Evolutionary conservation across 2,329 filamentous ascomycete species (phyloP), one percentile per base, ranked within the genome.

Genomic region (Fusarium guadeloupense): DNA sequence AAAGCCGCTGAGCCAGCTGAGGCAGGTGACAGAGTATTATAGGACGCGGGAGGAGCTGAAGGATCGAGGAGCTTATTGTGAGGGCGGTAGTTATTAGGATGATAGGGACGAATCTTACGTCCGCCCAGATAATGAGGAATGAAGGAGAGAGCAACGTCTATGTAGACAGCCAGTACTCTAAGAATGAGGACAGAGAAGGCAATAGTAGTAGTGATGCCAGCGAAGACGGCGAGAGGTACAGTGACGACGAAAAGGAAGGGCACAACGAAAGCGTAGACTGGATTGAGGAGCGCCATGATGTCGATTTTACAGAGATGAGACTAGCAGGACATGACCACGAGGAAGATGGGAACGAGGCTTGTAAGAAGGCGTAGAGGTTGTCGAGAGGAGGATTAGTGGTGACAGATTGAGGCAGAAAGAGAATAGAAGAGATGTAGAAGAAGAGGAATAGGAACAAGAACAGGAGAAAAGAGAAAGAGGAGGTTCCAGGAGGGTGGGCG

Each of bases 231-330:
- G 47, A 90, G 80, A 9, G 88, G 88, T 12, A 89, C 75, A 19
- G 86, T 87, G 68, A 88, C 78, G 61, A 89, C 61, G 68, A 85
- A 80, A 62, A 90, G 77, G 67, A 89, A 80, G n/a, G 87, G 86
- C 45, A 89, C 78, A 46, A 87, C 76, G 42, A 89, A 72, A 62
- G 79, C 76, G 70, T 86, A 82, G 55, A 84, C 72, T 20, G 84
- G 83, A 44, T 81, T 85, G 68, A 85, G 74, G 45, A 83, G 72
- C 38, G 79, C 78, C 84, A 86, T 86, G 34, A 50, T 31, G 47
- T 47, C 54, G 41, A 19, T 53, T 20, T 59, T 54, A 59, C 55
- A 59, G 23, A 30, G 28, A 30, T 13, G 33, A 54, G 45, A 45
- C 57, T 61, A 63, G 51, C 39, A 66, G 55, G 48, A 42, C 59